phyloP scores from a whole-genome alignment of 768 basidiomycete species.

The Termitomyces bulborhizus region DNA sequence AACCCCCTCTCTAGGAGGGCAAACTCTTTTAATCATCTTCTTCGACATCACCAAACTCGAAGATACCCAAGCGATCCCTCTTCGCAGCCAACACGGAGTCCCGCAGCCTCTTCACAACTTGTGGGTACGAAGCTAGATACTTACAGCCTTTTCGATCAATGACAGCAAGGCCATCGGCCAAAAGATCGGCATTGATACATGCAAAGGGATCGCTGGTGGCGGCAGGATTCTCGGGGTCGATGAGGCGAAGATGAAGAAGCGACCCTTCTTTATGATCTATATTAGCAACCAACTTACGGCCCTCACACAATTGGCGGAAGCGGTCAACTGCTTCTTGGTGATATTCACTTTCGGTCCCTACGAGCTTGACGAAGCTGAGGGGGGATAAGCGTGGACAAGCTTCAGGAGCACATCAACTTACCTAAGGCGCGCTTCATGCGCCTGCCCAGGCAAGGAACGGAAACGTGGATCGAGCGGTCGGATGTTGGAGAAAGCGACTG shows the following conservation, averaged over 20 bases:
- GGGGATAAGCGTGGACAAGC: neutral
- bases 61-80: conserved; percentile 73
- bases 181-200: conserved; percentile 84
- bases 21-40: conserved; percentile 54
- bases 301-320: conserved; percentile 82
- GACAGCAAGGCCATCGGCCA: conserved; percentile 81
- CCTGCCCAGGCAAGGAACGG: conserved; percentile 86
- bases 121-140: conserved; percentile 67
- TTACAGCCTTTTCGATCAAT: conserved; percentile 74
- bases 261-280: conserved; percentile 80
- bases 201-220: conserved; percentile 62
- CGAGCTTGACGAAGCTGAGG: conserved; percentile 79
- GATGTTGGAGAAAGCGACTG: conserved; percentile 72
- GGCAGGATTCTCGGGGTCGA: conserved; percentile 76
- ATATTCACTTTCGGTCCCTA: conserved; percentile 80
- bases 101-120: conserved; percentile 59
- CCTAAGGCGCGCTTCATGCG: conserved; percentile 91
- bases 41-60: conserved; percentile 88
- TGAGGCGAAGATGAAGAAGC: conserved; percentile 82
- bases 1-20: neutral
- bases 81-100: conserved; percentile 60
- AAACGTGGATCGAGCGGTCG: conserved; percentile 89
- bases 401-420: conserved; percentile 19
- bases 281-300: conserved; percentile 96
- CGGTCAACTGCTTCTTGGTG: conserved; percentile 77